Evolutionary conservation across 225 moss, liverwort and hornwort genomes (phyloP).

Genomic region (Marchantia polymorpha): DNA sequence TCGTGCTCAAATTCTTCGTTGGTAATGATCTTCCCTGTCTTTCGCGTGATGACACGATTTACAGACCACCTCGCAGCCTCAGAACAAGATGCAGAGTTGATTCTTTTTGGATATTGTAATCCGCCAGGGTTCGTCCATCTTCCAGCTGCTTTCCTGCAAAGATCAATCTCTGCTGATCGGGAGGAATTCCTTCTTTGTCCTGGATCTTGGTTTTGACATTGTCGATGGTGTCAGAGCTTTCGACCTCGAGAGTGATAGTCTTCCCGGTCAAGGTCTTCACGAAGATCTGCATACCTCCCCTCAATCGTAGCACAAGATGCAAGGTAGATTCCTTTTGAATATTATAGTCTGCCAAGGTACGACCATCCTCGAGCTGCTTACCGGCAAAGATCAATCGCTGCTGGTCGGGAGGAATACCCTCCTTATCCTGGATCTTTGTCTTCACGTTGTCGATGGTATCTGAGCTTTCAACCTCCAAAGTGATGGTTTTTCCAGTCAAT

Average conservation of each 20-base stretch:
- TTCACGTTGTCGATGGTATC: no score
- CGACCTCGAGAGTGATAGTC: no score
- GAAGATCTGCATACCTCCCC: no score
- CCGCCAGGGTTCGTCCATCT: slow-evolving; percentile 13
- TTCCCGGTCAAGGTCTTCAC: no score
- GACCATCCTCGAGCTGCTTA: slow-evolving; percentile 18
- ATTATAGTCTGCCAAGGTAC: slow-evolving; percentile 20
- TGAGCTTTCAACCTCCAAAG: not conserved
- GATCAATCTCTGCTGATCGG: not conserved
- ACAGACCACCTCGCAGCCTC: slow-evolving; percentile 3
- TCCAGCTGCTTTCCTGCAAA: slow-evolving; percentile 12
- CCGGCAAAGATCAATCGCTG: not conserved
- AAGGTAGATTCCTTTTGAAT: no score
- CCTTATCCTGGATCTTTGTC: no score
- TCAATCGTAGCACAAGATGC: no score
- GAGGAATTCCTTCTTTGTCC: no score
- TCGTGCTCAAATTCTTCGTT: not conserved
- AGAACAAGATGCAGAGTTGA: slow-evolving; percentile 7
- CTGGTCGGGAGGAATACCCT: no score
- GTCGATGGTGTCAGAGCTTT: no score
- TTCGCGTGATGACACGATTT: slow-evolving; percentile 5
- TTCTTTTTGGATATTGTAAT: not conserved
- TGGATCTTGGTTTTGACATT: no score
- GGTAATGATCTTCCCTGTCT: slow-evolving; percentile 9
- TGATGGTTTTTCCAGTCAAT: no score